Evolutionary conservation across 2,329 filamentous ascomycete genomes (phyloP).

Genomic region (Nemania sp.): DNA sequence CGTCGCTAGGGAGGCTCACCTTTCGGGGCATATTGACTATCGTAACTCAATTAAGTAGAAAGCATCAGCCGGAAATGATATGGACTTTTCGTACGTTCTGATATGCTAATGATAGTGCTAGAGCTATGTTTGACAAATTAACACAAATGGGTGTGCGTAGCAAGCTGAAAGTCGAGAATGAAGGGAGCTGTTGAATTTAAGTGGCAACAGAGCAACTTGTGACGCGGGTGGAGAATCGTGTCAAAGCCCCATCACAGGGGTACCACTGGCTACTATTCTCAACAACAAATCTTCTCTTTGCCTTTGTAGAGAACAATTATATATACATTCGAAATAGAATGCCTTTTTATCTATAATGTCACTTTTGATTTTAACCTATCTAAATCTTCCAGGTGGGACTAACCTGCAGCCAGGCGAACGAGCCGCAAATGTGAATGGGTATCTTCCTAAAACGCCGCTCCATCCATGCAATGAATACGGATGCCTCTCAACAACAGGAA

Average conservation of each 20-base stretch:
- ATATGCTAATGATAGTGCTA: too few relatives aligned
- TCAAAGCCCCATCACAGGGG: too few relatives aligned
- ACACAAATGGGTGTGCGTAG: too few relatives aligned
- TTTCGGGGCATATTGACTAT: constrained; percentile 19
- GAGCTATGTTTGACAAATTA: too few relatives aligned
- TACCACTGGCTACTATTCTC: too few relatives aligned
- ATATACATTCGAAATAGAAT: not conserved
- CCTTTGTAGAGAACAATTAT: not conserved
- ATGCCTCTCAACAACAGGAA: constrained; percentile 5
- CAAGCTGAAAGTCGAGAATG: too few relatives aligned
- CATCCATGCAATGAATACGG: constrained; percentile 8
- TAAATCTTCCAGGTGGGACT: not conserved
- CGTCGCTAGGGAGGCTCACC: constrained; percentile 1
- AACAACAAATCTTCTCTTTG: not conserved
- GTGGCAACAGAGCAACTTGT: too few relatives aligned
- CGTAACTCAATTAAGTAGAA: too few relatives aligned
- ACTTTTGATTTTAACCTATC: not conserved
- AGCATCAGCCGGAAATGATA: too few relatives aligned
- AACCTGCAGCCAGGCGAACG: not conserved
- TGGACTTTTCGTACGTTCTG: too few relatives aligned
- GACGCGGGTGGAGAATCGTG: too few relatives aligned
- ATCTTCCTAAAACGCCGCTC: constrained; percentile 28
- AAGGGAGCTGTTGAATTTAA: too few relatives aligned
- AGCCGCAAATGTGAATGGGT: constrained; percentile 26
- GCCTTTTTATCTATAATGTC: not conserved